Percentiles rank a stretch among this genome's conserved stretches.
phyloP scores from a whole-genome alignment of 108 stramenopile genomes.

The Epithemia pelagica region DNA sequence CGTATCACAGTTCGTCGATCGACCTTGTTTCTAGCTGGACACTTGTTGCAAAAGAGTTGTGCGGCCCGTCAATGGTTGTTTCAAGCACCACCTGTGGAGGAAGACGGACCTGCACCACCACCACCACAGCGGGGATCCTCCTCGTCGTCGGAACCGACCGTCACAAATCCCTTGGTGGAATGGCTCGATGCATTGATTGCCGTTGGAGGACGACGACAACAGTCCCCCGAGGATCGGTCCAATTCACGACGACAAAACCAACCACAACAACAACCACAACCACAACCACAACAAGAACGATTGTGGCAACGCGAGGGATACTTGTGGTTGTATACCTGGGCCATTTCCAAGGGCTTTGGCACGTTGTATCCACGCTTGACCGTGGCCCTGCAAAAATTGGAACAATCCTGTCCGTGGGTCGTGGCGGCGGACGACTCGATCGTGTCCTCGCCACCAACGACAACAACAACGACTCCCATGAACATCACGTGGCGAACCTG shows the following conservation, averaged over 20 bases:
- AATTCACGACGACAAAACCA: neutral
- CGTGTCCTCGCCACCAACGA: neutral
- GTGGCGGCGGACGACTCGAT: neutral
- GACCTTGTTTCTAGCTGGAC: constrained; percentile 24
- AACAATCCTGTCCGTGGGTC: constrained; percentile 6
- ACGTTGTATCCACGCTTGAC: constrained; percentile 23
- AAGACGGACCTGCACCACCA: neutral
- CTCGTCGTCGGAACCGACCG: neutral
- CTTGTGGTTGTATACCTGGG: constrained; percentile 11
- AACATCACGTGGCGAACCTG: constrained; percentile 14
- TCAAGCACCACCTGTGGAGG: neutral
- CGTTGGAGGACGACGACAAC: neutral
- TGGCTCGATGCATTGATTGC: neutral
- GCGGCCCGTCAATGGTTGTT: constrained; percentile 26
- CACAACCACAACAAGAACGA: neutral
- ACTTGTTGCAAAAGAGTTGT: constrained; percentile 25
- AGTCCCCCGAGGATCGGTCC: neutral
- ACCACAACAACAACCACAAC: constrained; percentile 9
- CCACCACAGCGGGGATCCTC: neutral
- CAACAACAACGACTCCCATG: constrained; percentile 2
- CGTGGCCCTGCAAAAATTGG: constrained; percentile 19
- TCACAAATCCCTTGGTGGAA: neutral
- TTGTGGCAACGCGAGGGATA: constrained; percentile 24
- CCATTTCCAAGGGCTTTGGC: constrained; percentile 17
- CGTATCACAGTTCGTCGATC: constrained; percentile 31